Percentiles rank a stretch among this genome's conserved stretches.
Evolutionary conservation across 1,139 yeast species (phyloP).

Genomic region (Diutina pseudorugosa): DNA sequence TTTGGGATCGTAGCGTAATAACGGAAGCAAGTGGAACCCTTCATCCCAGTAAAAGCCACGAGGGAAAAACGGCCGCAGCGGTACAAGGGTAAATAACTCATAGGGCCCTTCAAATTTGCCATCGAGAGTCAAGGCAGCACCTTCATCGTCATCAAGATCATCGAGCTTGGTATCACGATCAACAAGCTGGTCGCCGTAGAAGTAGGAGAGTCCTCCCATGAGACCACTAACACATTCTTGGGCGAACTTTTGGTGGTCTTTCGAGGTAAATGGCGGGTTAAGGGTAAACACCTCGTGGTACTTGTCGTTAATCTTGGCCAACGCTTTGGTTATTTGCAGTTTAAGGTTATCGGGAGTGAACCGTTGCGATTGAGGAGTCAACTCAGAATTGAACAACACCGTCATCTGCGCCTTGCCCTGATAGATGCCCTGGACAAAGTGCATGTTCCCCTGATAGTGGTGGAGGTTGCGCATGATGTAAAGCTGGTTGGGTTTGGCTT

Average conservation of each 20-base stretch:
- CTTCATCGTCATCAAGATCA: conserved; percentile 39
- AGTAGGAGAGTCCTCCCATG: conserved; percentile 83
- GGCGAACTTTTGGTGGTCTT: conserved; percentile 47
- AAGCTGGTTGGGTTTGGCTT: conserved; percentile 35
- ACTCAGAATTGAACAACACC: conserved; percentile 41
- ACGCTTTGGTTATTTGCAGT: conserved; percentile 11
- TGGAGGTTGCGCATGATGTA: conserved; percentile 50
- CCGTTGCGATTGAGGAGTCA: conserved; percentile 25
- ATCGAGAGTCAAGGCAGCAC: conserved; percentile 15
- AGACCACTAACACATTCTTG: conserved; percentile 71
- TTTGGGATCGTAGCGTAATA: conserved; percentile 76
- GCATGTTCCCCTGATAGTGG: conserved; percentile 63
- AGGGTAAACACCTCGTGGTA: conserved; percentile 47
- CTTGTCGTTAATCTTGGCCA: conserved; percentile 21
- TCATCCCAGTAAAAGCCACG: conserved; percentile 99
- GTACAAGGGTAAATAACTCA: conserved; percentile 73
- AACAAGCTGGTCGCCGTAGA: conserved; percentile 77
- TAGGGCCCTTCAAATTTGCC: conserved; percentile 54
- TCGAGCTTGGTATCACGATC: conserved; percentile 61
- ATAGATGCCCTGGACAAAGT: conserved; percentile 65
- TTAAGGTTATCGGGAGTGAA: conserved; percentile 33
- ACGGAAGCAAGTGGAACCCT: conserved; percentile 84
- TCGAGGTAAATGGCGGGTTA: conserved; percentile 38
- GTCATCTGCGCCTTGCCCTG: conserved; percentile 72
- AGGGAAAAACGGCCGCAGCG: conserved; percentile 90